A percentile compares a stretch with the other conserved stretches of the same genome.
Evolutionary conservation across 768 basidiomycete genomes (phyloP).

Genomic region (Cystofilobasidium capitatum): DNA sequence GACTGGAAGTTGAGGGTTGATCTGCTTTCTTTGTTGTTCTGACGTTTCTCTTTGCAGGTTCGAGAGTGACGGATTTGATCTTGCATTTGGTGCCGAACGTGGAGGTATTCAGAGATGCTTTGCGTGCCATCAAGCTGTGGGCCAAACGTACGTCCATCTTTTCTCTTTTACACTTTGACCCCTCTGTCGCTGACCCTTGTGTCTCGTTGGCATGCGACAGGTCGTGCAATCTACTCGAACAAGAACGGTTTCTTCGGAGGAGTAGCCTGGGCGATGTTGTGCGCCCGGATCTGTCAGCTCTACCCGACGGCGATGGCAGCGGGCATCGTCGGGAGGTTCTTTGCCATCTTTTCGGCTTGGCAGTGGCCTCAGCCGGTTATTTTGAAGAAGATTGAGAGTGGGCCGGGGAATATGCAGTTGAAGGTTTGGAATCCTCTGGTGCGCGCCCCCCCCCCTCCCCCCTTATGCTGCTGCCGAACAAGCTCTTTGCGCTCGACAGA

Average conservation of each 20-base stretch:
- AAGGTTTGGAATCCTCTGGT: constrained; percentile 94
- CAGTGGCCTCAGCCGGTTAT: constrained; percentile 98
- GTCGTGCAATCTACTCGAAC: constrained; percentile 93
- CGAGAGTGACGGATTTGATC: constrained; percentile 91
- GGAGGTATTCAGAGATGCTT: constrained; percentile 81
- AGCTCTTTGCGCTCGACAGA: not conserved
- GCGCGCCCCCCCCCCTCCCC: no score
- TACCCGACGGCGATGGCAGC: constrained; percentile 92
- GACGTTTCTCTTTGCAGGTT: constrained; percentile 50
- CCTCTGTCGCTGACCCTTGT: not conserved
- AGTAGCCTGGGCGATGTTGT: constrained; percentile 96
- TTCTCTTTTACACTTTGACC: not conserved
- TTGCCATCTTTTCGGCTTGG: constrained; percentile 79
- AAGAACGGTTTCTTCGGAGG: constrained; percentile 96
- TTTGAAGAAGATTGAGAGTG: constrained; percentile 91
- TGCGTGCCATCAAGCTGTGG: constrained; percentile 96
- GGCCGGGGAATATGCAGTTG: constrained; percentile 70
- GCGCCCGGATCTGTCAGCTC: constrained; percentile 97
- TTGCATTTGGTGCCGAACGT: constrained; percentile 89
- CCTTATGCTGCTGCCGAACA: not conserved
- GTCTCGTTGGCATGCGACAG: constrained; percentile 41
- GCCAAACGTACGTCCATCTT: constrained; percentile 58
- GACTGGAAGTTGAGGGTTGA: no score
- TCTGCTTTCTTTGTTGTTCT: no score
- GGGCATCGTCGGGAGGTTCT: constrained; percentile 93